phyloP scores from a whole-genome alignment of 169 alveolate genomes.

The Plasmodium coatneyi region DNA sequence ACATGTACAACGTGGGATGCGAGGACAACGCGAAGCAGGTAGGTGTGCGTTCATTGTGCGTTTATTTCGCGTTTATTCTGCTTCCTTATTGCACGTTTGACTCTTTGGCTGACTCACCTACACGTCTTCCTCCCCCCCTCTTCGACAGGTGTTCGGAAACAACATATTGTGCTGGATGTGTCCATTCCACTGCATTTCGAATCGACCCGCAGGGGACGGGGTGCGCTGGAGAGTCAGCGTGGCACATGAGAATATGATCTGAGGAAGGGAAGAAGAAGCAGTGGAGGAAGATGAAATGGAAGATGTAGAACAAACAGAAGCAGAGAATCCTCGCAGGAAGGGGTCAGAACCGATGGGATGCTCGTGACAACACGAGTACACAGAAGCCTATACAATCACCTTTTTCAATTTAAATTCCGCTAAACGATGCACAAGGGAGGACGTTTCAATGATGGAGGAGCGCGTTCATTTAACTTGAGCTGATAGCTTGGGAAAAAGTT shows the following conservation, averaged over 20 bases:
- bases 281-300: not conserved
- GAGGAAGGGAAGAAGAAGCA: not conserved
- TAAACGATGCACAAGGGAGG: not conserved
- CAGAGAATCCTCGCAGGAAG: not conserved
- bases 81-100: not conserved
- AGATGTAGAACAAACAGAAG: not conserved
- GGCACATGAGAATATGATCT: constrained; percentile 25
- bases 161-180: constrained; percentile 91
- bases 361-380: not conserved
- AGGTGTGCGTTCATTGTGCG: not conserved
- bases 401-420: not conserved
- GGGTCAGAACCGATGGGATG: not conserved
- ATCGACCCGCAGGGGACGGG: constrained; percentile 93
- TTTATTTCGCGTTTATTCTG: not conserved
- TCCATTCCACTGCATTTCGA: constrained; percentile 88
- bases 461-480: not conserved
- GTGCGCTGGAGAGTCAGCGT: constrained; percentile 89
- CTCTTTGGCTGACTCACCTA: not conserved
- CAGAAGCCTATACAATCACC: not conserved
- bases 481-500: not conserved
- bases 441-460: not conserved
- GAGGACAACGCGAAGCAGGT: constrained; percentile 85
- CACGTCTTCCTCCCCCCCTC: not conserved
- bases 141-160: constrained; percentile 89
- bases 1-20: constrained; percentile 88